Conservation (phyloP, 2,329 filamentous ascomycete genomes). For the Aspergillus ibericus region DNA sequence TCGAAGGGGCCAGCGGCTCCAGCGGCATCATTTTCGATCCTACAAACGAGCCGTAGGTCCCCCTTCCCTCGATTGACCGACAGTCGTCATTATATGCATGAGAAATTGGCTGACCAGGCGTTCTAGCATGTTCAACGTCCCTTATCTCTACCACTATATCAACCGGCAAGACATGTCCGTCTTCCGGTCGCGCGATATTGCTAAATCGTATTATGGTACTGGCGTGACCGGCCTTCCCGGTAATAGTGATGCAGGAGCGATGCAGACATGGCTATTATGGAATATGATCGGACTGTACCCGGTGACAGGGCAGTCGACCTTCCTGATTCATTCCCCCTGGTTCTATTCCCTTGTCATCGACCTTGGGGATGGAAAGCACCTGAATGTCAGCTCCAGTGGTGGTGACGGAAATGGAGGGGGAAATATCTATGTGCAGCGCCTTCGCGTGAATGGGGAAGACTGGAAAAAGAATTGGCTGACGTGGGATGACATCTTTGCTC, state of each 20-base stretch:
- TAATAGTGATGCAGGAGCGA: conserved; percentile 70
- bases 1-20: conserved; percentile 28
- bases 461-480: conserved; percentile 67
- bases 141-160: conserved; percentile 69
- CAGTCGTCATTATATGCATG: not conserved
- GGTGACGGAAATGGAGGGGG: conserved; percentile 46
- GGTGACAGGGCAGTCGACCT: conserved; percentile 67
- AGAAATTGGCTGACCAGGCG: not conserved
- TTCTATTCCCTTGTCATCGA: conserved; percentile 60
- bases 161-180: conserved; percentile 64
- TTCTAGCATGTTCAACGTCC: conserved; percentile 57
- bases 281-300: conserved; percentile 69
- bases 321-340: conserved; percentile 65
- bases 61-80: not conserved
- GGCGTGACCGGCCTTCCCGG: conserved; percentile 62
- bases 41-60: conserved; percentile 62
- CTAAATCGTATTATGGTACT: conserved; percentile 60
- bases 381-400: conserved; percentile 57
- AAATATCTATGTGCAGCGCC: conserved; percentile 62
- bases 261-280: conserved; percentile 71
- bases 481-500: conserved; percentile 65
- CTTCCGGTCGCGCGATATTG: conserved; percentile 57
- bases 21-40: conserved; percentile 63
- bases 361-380: conserved; percentile 55
- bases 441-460: conserved; percentile 62